A percentile compares a stretch with the other conserved stretches of the same genome.
Evolutionary conservation across 345 rosid species (phyloP).

Genomic region (Acer campestre): DNA sequence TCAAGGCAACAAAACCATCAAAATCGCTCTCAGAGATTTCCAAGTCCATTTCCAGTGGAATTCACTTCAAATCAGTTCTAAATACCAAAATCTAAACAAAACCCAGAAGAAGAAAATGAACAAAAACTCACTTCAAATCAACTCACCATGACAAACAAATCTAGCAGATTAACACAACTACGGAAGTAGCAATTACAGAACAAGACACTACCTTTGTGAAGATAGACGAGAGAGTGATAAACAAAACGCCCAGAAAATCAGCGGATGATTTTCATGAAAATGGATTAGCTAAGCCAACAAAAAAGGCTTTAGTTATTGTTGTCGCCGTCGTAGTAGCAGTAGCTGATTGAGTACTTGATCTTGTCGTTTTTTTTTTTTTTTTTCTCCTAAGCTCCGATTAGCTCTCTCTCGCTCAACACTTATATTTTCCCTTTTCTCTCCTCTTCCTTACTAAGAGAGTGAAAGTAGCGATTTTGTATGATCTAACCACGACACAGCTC

Average conservation of each 20-base stretch:
- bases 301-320: neutral
- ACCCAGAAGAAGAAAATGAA: conserved; percentile 24
- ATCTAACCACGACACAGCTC: conserved; percentile 56
- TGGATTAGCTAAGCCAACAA: neutral
- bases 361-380: neutral
- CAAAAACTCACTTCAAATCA: conserved; percentile 26
- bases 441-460: conserved; percentile 13
- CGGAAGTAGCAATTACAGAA: neutral
- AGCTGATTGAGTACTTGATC: neutral
- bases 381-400: conserved; percentile 6
- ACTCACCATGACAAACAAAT: conserved; percentile 25
- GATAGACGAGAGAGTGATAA: conserved; percentile 18
- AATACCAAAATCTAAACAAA: conserved; percentile 29
- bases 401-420: neutral
- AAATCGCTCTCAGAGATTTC: conserved; percentile 16
- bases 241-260: conserved; percentile 26
- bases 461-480: conserved; percentile 43
- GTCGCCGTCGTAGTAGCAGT: neutral
- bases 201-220: conserved; percentile 33
- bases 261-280: conserved; percentile 25
- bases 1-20: neutral
- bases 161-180: conserved; percentile 21
- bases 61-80: conserved; percentile 21
- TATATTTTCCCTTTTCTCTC: neutral
- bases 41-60: conserved; percentile 22